phyloP scores from a whole-genome alignment of 352 stramenopile species.

The Phytophthora nicotianae region DNA sequence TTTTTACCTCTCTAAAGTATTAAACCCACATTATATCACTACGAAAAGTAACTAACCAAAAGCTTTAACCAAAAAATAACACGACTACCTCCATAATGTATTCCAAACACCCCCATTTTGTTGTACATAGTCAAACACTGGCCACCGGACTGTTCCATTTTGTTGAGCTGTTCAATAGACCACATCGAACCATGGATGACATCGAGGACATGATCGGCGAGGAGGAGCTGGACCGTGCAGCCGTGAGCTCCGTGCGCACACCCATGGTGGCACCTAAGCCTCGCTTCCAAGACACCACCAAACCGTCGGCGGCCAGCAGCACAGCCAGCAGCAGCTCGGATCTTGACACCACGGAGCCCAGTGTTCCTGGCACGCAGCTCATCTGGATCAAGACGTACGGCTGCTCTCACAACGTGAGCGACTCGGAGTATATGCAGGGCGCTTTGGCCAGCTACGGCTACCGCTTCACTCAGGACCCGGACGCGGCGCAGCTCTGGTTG shows the following conservation, averaged over 20 bases:
- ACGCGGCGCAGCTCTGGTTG: slow-evolving; percentile 88
- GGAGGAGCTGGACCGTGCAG: slow-evolving; percentile 64
- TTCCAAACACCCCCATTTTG: neutral
- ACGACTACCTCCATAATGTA: neutral
- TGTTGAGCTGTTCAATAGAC: neutral
- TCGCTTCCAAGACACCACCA: slow-evolving; percentile 20
- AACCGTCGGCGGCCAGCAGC: slow-evolving; percentile 20
- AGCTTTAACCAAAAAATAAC: too few relatives aligned
- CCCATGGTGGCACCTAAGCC: slow-evolving; percentile 75
- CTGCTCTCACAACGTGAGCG: slow-evolving; percentile 93
- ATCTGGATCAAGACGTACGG: slow-evolving; percentile 92
- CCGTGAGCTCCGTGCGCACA: slow-evolving; percentile 44
- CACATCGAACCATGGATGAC: slow-evolving; percentile 53
- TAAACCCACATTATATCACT: neutral
- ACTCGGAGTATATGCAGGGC: slow-evolving; percentile 95
- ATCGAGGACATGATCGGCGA: slow-evolving; percentile 86
- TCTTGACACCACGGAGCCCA: slow-evolving; percentile 15
- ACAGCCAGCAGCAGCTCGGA: slow-evolving; percentile 32
- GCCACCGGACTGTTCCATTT: slow-evolving; percentile 22
- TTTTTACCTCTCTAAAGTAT: neutral
- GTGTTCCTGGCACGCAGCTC: slow-evolving; percentile 69
- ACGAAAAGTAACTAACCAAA: too few relatives aligned
- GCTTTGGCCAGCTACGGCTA: slow-evolving; percentile 92
- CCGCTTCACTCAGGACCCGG: slow-evolving; percentile 71
- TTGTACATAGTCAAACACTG: neutral